These are phyloP conservation scores for Knoxia roxburghii DNA, from an alignment of 257 asterid species.

Conservation along the genomic window DNA sequence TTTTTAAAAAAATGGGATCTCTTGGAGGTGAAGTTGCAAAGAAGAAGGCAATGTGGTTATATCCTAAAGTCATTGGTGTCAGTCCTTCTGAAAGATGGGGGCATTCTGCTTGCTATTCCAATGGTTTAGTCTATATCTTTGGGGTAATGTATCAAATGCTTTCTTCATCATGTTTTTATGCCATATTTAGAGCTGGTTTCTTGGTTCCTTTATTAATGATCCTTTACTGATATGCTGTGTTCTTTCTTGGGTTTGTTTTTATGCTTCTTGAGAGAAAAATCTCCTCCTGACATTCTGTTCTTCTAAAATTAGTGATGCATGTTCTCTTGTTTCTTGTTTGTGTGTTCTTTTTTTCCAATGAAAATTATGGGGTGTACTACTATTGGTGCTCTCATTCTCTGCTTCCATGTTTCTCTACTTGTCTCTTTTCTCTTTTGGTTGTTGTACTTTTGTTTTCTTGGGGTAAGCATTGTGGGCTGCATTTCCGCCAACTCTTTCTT, in stretches of 20 bases:
- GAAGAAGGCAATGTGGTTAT: conserved; percentile 69
- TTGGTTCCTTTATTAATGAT: background rate
- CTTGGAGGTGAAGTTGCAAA: conserved; percentile 39
- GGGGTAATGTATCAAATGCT: conserved; percentile 48
- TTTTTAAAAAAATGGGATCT: conserved; percentile 61
- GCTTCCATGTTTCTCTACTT: background rate
- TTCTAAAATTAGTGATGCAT: background rate
- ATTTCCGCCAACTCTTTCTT: conserved; percentile 15
- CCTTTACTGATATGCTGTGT: no score
- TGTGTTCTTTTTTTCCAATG: background rate
- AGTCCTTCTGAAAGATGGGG: conserved; percentile 98
- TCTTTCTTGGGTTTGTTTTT: conserved; percentile 26
- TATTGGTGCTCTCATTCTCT: background rate
- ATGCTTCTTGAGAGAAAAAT: conserved; percentile 4
- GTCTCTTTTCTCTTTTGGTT: conserved; percentile 10
- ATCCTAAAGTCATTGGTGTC: conserved; percentile 64
- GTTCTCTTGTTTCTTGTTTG: background rate
- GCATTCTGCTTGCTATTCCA: conserved; percentile 79
- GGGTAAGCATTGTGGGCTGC: conserved; percentile 19
- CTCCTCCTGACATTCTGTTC: background rate
- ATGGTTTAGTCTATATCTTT: conserved; percentile 67
- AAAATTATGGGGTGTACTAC: no score
- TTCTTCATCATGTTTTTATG: conserved; percentile 20
- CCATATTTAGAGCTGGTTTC: background rate
- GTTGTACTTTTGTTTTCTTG: conserved; percentile 8